Percentiles rank a stretch among this genome's conserved stretches.
These are phyloP conservation scores for Candida berthetii DNA, from an alignment of 805 yeast species.

Conservation along the genomic window DNA sequence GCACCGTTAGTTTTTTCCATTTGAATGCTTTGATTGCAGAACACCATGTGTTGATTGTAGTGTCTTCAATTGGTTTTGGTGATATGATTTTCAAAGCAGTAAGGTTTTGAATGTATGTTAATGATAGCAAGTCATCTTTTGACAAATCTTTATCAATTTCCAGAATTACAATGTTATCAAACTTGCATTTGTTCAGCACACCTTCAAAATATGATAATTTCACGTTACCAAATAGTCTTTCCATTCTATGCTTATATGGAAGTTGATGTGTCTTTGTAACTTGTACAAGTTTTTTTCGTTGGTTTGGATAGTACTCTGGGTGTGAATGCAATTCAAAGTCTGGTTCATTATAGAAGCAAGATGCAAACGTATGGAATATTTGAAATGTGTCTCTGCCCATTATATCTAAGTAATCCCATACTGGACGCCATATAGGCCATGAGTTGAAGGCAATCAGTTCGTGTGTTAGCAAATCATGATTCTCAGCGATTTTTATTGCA, in stretches of 20 bases:
- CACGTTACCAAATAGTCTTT: conserved; percentile 24
- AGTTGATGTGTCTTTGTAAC: not conserved
- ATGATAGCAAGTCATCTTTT: conserved; percentile 8
- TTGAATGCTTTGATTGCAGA: conserved; percentile 13
- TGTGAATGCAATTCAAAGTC: conserved; percentile 10
- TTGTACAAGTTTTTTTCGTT: conserved; percentile 4
- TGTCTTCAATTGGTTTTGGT: conserved; percentile 9
- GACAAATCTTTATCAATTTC: conserved; percentile 11
- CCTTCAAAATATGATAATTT: conserved; percentile 8
- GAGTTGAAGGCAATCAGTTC: conserved; percentile 15
- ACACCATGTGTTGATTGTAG: conserved; percentile 15
- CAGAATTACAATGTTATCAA: conserved; percentile 10
- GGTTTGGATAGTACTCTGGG: conserved; percentile 4
- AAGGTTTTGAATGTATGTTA: conserved; percentile 13
- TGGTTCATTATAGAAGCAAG: conserved; percentile 10
- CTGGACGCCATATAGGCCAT: conserved; percentile 23
- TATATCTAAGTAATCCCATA: conserved; percentile 24
- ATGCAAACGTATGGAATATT: conserved; percentile 22
- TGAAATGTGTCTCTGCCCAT: conserved; percentile 23
- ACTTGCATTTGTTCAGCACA: conserved; percentile 7
- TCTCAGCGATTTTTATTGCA: conserved; percentile 20
- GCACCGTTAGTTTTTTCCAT: conserved; percentile 16
- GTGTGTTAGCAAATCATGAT: conserved; percentile 12
- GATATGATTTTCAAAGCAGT: conserved; percentile 11
- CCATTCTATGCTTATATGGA: conserved; percentile 24